Evolutionary conservation across 306 rosid species (phyloP).

Genomic region (Glycine latifolia): DNA sequence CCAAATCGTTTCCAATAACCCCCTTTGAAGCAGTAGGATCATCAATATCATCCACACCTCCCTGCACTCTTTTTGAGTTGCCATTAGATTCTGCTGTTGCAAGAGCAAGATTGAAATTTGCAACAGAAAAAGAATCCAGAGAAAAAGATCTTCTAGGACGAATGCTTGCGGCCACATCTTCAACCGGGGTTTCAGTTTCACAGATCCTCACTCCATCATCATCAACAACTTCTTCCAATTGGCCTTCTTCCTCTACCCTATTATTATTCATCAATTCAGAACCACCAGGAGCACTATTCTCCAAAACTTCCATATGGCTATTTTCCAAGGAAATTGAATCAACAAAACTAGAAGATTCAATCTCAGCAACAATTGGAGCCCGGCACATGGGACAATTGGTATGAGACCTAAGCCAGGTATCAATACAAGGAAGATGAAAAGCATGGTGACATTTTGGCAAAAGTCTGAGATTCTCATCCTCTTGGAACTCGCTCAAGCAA

Average conservation of each 20-base stretch:
- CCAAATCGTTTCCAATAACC: constrained; percentile 40
- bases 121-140: constrained; percentile 62
- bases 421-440: constrained; percentile 85
- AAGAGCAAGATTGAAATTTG: constrained; percentile 48
- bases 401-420: constrained; percentile 91
- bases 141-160: constrained; percentile 71
- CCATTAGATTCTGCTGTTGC: constrained; percentile 13
- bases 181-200: constrained; percentile 30
- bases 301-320: constrained; percentile 34
- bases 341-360: background rate
- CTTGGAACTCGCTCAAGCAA: constrained; percentile 80
- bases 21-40: too few relatives aligned
- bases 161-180: background rate
- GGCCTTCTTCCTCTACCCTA: constrained; percentile 43
- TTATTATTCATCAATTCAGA: too few relatives aligned
- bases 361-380: constrained; percentile 62
- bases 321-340: constrained; percentile 45
- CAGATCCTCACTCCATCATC: constrained; percentile 24
- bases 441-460: constrained; percentile 90
- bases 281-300: constrained; percentile 36
- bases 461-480: constrained; percentile 75
- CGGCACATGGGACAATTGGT: constrained; percentile 91
- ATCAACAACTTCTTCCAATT: background rate
- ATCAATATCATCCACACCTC: too few relatives aligned
- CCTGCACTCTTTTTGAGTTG: constrained; percentile 32